A percentile compares a stretch with the other conserved stretches of the same genome.
phyloP scores from a whole-genome alignment of 73 alveolate genomes.

The Symbiodinium natans region DNA sequence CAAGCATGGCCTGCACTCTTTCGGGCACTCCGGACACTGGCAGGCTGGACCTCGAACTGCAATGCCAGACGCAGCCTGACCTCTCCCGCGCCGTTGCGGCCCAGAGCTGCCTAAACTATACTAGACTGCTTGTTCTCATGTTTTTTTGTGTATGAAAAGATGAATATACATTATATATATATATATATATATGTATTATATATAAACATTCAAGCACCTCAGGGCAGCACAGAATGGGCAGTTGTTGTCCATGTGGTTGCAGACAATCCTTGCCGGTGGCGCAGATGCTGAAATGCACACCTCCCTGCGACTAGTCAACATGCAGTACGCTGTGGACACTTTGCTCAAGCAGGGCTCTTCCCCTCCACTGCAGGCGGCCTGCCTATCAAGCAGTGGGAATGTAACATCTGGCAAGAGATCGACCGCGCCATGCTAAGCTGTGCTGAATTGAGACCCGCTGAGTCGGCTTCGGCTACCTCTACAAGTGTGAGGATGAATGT shows the following conservation, averaged over 20 bases:
- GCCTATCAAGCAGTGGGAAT: background rate
- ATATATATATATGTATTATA: background rate
- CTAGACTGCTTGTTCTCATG: background rate
- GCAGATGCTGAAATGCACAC: background rate
- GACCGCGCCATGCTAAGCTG: no score
- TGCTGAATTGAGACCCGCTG: no score
- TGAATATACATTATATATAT: background rate
- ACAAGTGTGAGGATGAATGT: background rate
- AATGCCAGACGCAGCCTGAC: background rate
- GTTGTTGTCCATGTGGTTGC: constrained; percentile 74
- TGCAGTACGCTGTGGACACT: background rate
- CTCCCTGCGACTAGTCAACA: background rate
- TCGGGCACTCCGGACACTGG: constrained; percentile 65
- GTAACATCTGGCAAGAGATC: background rate
- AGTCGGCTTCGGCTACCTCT: no score
- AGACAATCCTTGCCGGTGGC: constrained; percentile 26
- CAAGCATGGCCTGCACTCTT: constrained; percentile 62
- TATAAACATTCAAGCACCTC: background rate
- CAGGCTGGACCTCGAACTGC: constrained; percentile 57
- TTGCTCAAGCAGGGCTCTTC: background rate
- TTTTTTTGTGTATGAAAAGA: background rate
- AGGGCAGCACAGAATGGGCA: constrained; percentile 52
- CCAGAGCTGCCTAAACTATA: no score
- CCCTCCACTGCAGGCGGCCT: background rate
- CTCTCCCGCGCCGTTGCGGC: background rate